These are phyloP conservation scores for Aspergillus saccharolyticus DNA, from an alignment of 495 filamentous ascomycete species.

Conservation along the genomic window DNA sequence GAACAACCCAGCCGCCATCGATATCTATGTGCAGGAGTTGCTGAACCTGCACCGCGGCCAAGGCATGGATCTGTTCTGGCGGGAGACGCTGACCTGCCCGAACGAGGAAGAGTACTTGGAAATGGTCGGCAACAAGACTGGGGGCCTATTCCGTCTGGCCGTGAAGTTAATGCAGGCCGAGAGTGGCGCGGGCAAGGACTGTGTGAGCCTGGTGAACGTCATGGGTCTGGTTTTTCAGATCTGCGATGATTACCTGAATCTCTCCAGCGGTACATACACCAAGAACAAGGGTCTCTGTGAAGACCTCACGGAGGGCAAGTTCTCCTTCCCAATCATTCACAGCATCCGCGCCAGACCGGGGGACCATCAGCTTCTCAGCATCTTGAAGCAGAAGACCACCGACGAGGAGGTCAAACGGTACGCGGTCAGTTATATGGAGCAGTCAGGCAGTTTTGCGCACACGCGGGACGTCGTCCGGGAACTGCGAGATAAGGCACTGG, in stretches of 20 bases:
- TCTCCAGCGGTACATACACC: constrained; percentile 65
- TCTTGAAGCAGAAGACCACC: constrained; percentile 80
- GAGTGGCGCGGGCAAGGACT: constrained; percentile 58
- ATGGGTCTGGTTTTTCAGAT: constrained; percentile 95
- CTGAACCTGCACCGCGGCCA: constrained; percentile 93
- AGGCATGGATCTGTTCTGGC: constrained; percentile 97
- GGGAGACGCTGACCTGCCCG: constrained; percentile 88
- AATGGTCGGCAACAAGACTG: constrained; percentile 98
- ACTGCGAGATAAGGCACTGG: constrained; percentile 60
- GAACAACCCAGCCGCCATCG: constrained; percentile 61
- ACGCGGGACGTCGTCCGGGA: constrained; percentile 64
- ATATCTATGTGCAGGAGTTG: constrained; percentile 83
- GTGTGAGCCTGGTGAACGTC: constrained; percentile 80
- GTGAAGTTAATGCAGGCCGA: constrained; percentile 97
- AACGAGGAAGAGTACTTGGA: constrained; percentile 96
- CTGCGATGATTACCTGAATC: constrained; percentile 93
- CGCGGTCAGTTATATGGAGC: constrained; percentile 88
- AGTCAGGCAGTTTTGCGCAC: constrained; percentile 84
- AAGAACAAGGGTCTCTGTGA: constrained; percentile 93
- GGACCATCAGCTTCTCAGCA: constrained; percentile 83
- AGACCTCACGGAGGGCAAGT: constrained; percentile 97
- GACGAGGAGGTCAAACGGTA: constrained; percentile 88
- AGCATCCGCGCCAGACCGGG: constrained; percentile 75
- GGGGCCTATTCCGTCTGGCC: constrained; percentile 88
- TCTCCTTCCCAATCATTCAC: constrained; percentile 95